Conservation (phyloP, 2,329 filamentous ascomycete species). For the Pyricularia sp. region DNA sequence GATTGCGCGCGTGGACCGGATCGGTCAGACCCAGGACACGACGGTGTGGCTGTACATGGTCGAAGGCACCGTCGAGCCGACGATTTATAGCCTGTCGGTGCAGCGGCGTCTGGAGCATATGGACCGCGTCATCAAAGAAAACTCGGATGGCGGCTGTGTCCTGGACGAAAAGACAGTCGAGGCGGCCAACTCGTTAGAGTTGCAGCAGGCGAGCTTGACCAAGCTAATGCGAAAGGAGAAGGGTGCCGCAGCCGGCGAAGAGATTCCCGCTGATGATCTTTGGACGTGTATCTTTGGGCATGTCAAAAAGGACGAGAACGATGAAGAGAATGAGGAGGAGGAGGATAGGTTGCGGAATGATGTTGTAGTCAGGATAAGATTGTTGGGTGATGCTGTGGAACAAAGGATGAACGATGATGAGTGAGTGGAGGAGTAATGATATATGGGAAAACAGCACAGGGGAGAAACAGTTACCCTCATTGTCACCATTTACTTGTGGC, state of each 20-base stretch:
- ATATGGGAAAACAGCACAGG: neutral
- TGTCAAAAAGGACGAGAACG: constrained; percentile 19
- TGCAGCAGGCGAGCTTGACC: constrained; percentile 59
- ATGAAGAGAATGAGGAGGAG: neutral
- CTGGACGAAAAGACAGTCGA: constrained; percentile 41
- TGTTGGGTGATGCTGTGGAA: neutral
- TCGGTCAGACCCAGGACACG: constrained; percentile 76
- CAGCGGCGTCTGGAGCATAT: constrained; percentile 68
- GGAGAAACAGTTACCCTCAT: neutral
- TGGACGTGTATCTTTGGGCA: constrained; percentile 81
- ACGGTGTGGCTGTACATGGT: constrained; percentile 94
- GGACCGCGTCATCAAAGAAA: constrained; percentile 26
- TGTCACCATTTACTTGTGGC: neutral
- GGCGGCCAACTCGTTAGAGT: constrained; percentile 69
- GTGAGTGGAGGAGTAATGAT: neutral
- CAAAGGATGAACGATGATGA: neutral
- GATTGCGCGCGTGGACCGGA: constrained; percentile 87
- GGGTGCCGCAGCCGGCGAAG: constrained; percentile 59
- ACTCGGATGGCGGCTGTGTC: constrained; percentile 14
- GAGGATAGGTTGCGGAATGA: neutral
- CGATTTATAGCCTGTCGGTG: constrained; percentile 80
- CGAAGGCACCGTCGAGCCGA: constrained; percentile 82
- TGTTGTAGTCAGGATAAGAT: neutral
- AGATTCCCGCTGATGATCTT: constrained; percentile 64
- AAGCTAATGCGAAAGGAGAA: constrained; percentile 58